phyloP scores from a whole-genome alignment of 805 yeast genomes.

The Saccharomycopsis selenospora region DNA sequence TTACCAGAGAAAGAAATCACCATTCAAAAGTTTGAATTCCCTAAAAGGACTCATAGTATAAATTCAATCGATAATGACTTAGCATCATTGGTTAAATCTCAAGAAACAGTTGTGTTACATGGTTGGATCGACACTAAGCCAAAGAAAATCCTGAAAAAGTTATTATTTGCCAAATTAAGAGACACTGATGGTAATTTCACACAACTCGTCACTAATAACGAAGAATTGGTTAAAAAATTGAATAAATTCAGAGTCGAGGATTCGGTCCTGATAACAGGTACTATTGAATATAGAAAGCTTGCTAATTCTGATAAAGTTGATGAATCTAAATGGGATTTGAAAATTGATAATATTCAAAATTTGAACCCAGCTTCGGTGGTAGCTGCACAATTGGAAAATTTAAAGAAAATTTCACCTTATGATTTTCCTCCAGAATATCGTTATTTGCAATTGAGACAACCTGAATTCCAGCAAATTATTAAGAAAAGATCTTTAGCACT shows the following conservation, averaged over 20 bases:
- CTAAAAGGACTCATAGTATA: slow-evolving; percentile 23
- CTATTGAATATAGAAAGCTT: slow-evolving; percentile 31
- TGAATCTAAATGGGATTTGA: slow-evolving; percentile 48
- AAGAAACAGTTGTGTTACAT: slow-evolving; percentile 42
- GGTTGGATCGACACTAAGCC: slow-evolving; percentile 87
- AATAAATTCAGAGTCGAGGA: slow-evolving; percentile 62
- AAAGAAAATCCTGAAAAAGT: slow-evolving; percentile 51
- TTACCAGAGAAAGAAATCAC: slow-evolving; percentile 6
- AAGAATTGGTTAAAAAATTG: slow-evolving; percentile 31
- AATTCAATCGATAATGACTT: slow-evolving; percentile 3
- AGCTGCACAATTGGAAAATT: slow-evolving; percentile 61
- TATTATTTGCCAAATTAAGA: slow-evolving; percentile 68
- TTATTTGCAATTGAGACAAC: slow-evolving; percentile 69
- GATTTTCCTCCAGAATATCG: slow-evolving; percentile 75
- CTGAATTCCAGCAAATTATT: slow-evolving; percentile 48
- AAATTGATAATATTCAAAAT: slow-evolving; percentile 42
- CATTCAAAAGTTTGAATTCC: slow-evolving; percentile 22
- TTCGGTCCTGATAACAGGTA: slow-evolving; percentile 61
- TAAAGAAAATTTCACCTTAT: slow-evolving; percentile 41
- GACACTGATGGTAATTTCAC: slow-evolving; percentile 62
- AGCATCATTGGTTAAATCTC: slow-evolving; percentile 2
- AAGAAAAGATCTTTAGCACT: slow-evolving; percentile 52
- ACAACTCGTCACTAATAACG: slow-evolving; percentile 45
- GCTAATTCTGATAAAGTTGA: slow-evolving; percentile 21
- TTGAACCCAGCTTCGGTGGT: slow-evolving; percentile 57